Evolutionary conservation across 331 rosid species (phyloP), one percentile per base, ranked within the genome.

Genomic region (Erythrophleum ivorense): DNA sequence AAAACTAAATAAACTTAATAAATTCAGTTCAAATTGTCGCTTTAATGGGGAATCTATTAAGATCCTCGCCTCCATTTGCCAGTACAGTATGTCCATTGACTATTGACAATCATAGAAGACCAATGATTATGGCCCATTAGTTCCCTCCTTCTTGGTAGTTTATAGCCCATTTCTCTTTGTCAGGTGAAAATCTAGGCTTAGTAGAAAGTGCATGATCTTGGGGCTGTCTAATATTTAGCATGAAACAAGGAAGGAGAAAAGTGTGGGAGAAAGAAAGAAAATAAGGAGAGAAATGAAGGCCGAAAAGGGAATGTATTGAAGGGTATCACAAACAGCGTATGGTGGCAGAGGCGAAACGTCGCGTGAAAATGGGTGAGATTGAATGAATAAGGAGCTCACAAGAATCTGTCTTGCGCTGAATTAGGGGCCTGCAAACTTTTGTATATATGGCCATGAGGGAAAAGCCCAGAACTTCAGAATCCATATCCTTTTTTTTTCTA

Each of bases 331-430:
- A 72, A 57, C 21, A 36, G 13, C 65, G 62, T 62, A 82, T 45
- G 86, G 60, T 29, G 21, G 59, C 55, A 4, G 31, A 9, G 48
- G 73, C 21, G 48, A 40, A 40, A 62, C 71, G 45, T 85, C 85
- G 82, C 86, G 82, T 85, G 88, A 78, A 78, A 81, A 34, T 31
- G 85, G 62, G 71, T 49, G 78, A 73, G 45, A 19, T 76, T 10
- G 18, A 36, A 62, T 59, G 85, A 24, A 66, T 66, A 66, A 52
- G 63, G 52, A n/a, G 67, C 36, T 85, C 88, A 85, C 86, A 81
- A 73, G 88, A 33, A 6, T 67, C 78, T 52, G 55, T 76, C n/a
- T 50, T 58, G 75, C 76, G 64, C 78, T 83, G 34, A 79, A 79
- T 68, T 21, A 3, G 64, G 59, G 9, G 31, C 36, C 29, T 24